Conservation (phyloP, 768 basidiomycete genomes). For the Suillus subalutaceus region DNA sequence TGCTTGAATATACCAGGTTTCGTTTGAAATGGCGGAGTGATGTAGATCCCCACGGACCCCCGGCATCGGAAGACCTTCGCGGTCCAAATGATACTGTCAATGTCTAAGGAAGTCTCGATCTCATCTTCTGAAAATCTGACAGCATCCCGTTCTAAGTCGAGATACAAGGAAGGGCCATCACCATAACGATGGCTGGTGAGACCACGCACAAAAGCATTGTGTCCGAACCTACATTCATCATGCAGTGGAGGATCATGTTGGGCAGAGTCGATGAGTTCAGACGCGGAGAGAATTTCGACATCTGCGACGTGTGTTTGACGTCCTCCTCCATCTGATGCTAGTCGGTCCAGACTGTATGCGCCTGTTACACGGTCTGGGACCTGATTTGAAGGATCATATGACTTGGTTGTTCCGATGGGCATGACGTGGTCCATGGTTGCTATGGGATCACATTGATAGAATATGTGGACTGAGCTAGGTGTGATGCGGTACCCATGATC, state of each 20-base stretch:
- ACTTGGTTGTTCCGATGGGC: accelerated
- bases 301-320: neutral
- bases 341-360: neutral
- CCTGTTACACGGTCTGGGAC: neutral
- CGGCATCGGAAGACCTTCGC: neutral
- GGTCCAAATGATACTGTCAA: neutral
- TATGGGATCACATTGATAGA: neutral
- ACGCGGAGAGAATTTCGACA: neutral
- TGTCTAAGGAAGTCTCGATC: neutral
- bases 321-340: accelerated
- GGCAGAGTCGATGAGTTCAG: neutral
- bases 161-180: neutral
- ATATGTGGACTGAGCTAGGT: neutral
- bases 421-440: neutral
- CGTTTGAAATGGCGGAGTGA: neutral
- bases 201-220: neutral
- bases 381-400: neutral
- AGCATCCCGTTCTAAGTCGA: neutral
- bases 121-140: neutral
- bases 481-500: neutral
- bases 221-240: neutral
- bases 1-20: neutral
- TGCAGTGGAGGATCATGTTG: neutral
- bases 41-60: neutral
- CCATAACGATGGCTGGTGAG: neutral